A percentile compares a stretch with the other conserved stretches of the same genome.
phyloP scores from a whole-genome alignment of 371 early-diverging fungal genomes.

The Hamiltosporidium tvaerminnensis region DNA sequence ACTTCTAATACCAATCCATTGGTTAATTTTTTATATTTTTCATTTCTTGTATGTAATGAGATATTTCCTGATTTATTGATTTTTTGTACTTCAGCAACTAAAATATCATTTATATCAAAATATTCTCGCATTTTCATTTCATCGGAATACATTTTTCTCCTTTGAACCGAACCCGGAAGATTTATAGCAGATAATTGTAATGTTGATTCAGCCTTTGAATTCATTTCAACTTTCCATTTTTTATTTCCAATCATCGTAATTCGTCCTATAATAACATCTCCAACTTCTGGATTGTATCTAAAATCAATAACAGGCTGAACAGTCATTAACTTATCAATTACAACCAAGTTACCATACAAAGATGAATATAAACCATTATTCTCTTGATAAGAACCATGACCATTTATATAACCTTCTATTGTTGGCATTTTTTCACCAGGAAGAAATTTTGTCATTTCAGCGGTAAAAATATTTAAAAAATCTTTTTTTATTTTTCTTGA shows the following conservation, averaged over 20 bases:
- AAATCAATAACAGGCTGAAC: conserved; percentile 20
- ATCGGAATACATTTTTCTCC: conserved; percentile 51
- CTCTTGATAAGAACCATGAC: conserved; percentile 45
- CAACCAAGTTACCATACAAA: conserved; percentile 31
- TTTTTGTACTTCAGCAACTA: conserved; percentile 53
- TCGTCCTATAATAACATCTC: conserved; percentile 52
- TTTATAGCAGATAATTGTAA: conserved; percentile 48
- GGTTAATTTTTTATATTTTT: conserved; percentile 47
- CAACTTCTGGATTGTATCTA: conserved; percentile 48
- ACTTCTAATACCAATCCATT: conserved; percentile 41
- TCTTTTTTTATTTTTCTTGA: too few species aligned
- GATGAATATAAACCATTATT: conserved; percentile 25
- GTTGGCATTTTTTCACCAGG: conserved; percentile 46
- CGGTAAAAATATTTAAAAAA: too few species aligned
- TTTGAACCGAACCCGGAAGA: conserved; percentile 46
- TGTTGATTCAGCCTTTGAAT: conserved; percentile 33
- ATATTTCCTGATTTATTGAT: conserved; percentile 28
- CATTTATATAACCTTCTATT: conserved; percentile 35
- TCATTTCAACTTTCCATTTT: conserved; percentile 53
- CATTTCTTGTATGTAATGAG: conserved; percentile 47
- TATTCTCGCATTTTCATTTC: conserved; percentile 52
- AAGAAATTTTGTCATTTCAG: conserved; percentile 1
- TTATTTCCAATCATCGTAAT: conserved; percentile 47
- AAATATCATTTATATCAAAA: conserved; percentile 45
- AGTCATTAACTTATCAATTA: conserved; percentile 46